A percentile compares a stretch with the other conserved stretches of the same genome.
Evolutionary conservation across 805 yeast species (phyloP).

Genomic region (Barnettozyma pratensis): DNA sequence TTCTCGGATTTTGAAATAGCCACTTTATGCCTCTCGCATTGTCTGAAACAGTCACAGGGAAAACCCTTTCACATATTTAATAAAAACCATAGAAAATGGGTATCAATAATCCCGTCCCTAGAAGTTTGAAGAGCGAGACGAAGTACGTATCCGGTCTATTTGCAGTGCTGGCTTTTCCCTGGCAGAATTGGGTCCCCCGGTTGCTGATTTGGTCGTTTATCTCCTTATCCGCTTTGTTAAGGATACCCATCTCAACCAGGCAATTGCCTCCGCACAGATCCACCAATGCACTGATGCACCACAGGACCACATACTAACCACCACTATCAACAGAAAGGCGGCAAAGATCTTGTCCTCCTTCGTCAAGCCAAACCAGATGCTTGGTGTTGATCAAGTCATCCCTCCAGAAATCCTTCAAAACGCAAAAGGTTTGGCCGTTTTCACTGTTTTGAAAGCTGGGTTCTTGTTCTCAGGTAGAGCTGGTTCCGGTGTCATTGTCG

Average conservation of each 20-base stretch:
- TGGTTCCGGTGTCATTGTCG: slow-evolving; percentile 94
- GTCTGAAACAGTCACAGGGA: no score
- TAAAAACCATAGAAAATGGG: slow-evolving; percentile 41
- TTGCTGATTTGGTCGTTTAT: no score
- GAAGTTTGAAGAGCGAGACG: slow-evolving; percentile 81
- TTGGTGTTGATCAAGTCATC: slow-evolving; percentile 83
- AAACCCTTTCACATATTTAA: no score
- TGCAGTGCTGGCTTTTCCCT: not conserved
- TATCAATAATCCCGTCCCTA: slow-evolving; percentile 91
- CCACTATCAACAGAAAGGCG: slow-evolving; percentile 56
- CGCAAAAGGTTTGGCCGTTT: slow-evolving; percentile 88
- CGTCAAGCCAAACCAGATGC: slow-evolving; percentile 88
- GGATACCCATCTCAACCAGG: no score
- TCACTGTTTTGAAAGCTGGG: slow-evolving; percentile 96
- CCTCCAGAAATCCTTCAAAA: slow-evolving; percentile 83
- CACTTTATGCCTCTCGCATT: no score
- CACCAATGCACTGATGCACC: not conserved
- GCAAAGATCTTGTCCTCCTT: slow-evolving; percentile 88
- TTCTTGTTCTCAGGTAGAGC: slow-evolving; percentile 95
- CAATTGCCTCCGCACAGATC: no score
- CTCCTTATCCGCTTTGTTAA: no score
- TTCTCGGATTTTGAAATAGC: no score
- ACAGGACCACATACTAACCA: not conserved
- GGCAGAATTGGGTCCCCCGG: no score
- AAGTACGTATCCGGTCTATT: slow-evolving; percentile 45